phyloP scores from a whole-genome alignment of 2,329 filamentous ascomycete species.

The Taxawa tesnikishii region DNA sequence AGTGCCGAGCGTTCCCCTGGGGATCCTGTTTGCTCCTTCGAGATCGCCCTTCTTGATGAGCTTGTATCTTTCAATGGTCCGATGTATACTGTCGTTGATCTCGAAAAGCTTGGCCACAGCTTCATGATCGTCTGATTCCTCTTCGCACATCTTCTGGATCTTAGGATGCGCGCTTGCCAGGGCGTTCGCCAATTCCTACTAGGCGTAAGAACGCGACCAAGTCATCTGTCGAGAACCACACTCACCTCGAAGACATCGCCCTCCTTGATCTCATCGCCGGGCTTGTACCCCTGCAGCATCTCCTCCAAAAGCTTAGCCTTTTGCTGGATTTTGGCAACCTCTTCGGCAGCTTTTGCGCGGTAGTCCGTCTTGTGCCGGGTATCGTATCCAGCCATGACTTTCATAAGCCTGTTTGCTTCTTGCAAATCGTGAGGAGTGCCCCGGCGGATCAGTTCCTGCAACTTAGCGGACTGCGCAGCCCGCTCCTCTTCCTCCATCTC shows the following conservation, averaged over 20 bases:
- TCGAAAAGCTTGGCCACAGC: constrained; percentile 90
- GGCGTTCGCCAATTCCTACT: constrained; percentile 71
- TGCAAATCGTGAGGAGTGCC: constrained; percentile 88
- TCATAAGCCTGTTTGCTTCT: constrained; percentile 96
- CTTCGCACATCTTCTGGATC: constrained; percentile 98
- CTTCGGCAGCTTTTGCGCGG: constrained; percentile 90
- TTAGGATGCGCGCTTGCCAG: constrained; percentile 92
- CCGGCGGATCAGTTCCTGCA: constrained; percentile 89
- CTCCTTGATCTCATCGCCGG: constrained; percentile 65
- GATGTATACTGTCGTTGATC: constrained; percentile 97
- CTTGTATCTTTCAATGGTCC: constrained; percentile 91
- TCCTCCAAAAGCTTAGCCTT: constrained; percentile 90
- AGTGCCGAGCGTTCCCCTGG: constrained; percentile 63
- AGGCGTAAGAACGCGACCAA: constrained; percentile 6
- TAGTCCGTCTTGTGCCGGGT: constrained; percentile 95
- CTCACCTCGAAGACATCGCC: constrained; percentile 55
- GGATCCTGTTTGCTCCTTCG: constrained; percentile 70
- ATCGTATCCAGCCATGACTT: constrained; percentile 97
- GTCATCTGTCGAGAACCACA: constrained; percentile 12
- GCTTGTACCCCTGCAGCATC: constrained; percentile 71
- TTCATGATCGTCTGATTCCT: constrained; percentile 93
- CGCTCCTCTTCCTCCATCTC: constrained; percentile 98
- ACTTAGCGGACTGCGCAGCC: constrained; percentile 91
- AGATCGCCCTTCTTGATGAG: constrained; percentile 91
- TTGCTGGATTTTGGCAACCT: constrained; percentile 88